A percentile compares a stretch with the other conserved stretches of the same genome.
Evolutionary conservation across 148 eudicot species (phyloP).

Genomic region (Silene uniflora): DNA sequence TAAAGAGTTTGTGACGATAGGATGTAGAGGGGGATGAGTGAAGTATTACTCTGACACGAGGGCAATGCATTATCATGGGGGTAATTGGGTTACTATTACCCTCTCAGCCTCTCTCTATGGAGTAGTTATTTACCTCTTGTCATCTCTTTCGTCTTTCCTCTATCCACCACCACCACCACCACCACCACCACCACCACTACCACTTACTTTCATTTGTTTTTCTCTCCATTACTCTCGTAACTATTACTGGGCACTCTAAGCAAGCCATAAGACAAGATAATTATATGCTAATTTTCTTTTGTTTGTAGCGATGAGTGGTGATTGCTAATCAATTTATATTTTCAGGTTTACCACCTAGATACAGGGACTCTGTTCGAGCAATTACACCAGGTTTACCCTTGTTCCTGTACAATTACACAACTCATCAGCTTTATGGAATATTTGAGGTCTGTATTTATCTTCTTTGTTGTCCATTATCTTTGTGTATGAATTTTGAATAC

Average conservation of each 20-base stretch:
- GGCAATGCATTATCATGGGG: too few relatives aligned
- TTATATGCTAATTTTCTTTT: not conserved
- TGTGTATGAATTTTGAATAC: not conserved
- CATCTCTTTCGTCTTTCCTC: too few relatives aligned
- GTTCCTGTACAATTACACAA: conserved; percentile 96
- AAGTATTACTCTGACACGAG: too few relatives aligned
- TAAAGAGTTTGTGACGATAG: too few relatives aligned
- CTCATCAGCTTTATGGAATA: conserved; percentile 96
- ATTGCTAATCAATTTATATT: conserved; percentile 5
- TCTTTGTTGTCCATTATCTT: not conserved
- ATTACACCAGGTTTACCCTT: conserved; percentile 96
- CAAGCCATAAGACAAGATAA: not conserved
- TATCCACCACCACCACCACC: too few relatives aligned
- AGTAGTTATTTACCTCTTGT: too few relatives aligned
- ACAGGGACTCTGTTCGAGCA: conserved; percentile 96
- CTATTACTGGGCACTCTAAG: not conserved
- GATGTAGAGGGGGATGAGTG: too few relatives aligned
- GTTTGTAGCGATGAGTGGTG: conserved; percentile 13
- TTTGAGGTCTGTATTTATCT: conserved; percentile 64
- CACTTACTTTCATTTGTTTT: too few relatives aligned
- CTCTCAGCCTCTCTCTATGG: too few relatives aligned
- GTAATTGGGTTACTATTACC: too few relatives aligned
- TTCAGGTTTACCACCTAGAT: conserved; percentile 95
- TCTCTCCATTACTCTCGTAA: not conserved
- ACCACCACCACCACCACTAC: too few relatives aligned